Evolutionary conservation across 495 filamentous ascomycete genomes (phyloP), one percentile per base, ranked within the genome.

Genomic region (Chaetomium fimeti): DNA sequence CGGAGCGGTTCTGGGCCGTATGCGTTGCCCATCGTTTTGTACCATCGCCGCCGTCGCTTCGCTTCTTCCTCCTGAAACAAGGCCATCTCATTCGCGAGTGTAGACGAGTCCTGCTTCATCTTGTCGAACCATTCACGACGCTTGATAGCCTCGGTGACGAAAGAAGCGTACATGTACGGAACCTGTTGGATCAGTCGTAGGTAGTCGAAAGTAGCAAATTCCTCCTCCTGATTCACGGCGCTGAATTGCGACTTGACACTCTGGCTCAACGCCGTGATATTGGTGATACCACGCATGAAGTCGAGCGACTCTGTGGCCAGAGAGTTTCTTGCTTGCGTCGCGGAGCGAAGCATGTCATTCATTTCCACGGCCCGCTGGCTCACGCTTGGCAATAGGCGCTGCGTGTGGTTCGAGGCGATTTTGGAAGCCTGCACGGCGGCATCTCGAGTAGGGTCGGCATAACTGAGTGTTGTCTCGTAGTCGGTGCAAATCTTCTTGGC

Each of bases 111-210:
- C 7, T 83, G 82, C 67, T 87, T 89, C 71, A 97, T 87, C 75
- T 96, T 97, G 25, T 93, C 89, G 11, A 83, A 85, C 91, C 94
- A 99, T 77, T 97, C 93, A 43, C 85, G 88, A 13, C 94, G 88
- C 60, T 89, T 85, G 52, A 96, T 83, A 27, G 91, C 88, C 72
- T 99, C 94, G 18, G 92, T 83, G 16, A 96, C 77, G 28, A 96
- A 87, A 0, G 91, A 91, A 2, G 94, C 93, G 73, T 99, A 99
- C 28, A 92, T 83, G 61, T 88, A 85, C 11, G 94, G 95, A 61
- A 98, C 82, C 56, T 91, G 85, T 36, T 90, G 88, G 13, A 96
- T 86, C 25, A 88, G 77, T 32, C 85, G 83, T 11, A 98, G 78
- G 29, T 89, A 79, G 49, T 95, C 87, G 73, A 97, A 93, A 0